These are phyloP conservation scores for Fusarium irregulare DNA, from an alignment of 2,329 filamentous ascomycete genomes.

Conservation along the genomic window DNA sequence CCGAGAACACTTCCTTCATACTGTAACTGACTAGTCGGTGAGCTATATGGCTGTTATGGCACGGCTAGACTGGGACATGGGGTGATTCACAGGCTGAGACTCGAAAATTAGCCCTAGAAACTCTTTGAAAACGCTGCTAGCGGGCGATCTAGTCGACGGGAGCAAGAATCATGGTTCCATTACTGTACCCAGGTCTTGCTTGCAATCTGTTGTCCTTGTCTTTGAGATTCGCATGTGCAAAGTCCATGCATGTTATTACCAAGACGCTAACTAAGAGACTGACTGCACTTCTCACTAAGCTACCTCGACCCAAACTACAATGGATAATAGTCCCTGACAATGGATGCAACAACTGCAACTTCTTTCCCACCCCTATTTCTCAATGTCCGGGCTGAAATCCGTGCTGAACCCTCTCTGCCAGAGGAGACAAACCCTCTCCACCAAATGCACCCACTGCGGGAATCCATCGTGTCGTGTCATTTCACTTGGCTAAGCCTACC, in stretches of 20 bases:
- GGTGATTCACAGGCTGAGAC: constrained; percentile 10
- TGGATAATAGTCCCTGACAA: background rate
- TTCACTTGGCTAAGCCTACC: constrained; percentile 10
- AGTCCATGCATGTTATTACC: background rate
- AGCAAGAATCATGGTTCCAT: constrained; percentile 6
- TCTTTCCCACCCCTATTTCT: constrained; percentile 18
- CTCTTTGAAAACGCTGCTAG: constrained; percentile 6
- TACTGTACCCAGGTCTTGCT: background rate
- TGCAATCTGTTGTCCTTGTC: background rate
- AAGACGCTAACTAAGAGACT: background rate
- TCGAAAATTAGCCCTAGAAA: constrained; percentile 13
- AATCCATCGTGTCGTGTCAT: constrained; percentile 39
- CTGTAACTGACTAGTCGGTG: constrained; percentile 4
- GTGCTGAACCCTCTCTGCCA: constrained; percentile 15
- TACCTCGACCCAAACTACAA: background rate
- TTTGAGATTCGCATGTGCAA: background rate
- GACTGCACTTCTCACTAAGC: background rate
- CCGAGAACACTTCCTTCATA: background rate
- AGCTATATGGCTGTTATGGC: background rate
- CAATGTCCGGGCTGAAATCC: constrained; percentile 27
- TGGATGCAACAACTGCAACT: background rate
- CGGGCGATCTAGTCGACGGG: constrained; percentile 23
- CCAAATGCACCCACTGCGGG: constrained; percentile 23
- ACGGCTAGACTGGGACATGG: constrained; percentile 4
- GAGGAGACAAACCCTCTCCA: constrained; percentile 14